phyloP scores from a whole-genome alignment of 2,329 filamentous ascomycete species.

The Colletotrichum caudatum region DNA sequence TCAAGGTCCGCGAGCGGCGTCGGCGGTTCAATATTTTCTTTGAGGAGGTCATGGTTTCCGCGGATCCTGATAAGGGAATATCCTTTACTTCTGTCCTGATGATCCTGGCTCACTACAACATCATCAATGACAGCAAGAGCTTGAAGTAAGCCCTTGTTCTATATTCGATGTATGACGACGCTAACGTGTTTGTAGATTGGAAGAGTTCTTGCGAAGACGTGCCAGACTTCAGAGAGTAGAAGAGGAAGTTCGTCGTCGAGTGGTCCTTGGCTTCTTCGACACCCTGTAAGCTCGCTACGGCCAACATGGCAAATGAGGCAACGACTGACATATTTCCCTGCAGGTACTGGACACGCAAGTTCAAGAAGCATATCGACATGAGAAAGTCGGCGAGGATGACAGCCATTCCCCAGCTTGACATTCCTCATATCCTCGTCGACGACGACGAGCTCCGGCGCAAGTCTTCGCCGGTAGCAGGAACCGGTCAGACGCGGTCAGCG shows the following conservation, averaged over 20 bases:
- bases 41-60: slow-evolving; percentile 94
- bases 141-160: slow-evolving; percentile 69
- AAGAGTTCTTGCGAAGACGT: slow-evolving; percentile 92
- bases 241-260: slow-evolving; percentile 89
- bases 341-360: slow-evolving; percentile 84
- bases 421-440: slow-evolving; percentile 92
- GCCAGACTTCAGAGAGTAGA: slow-evolving; percentile 93
- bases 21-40: slow-evolving; percentile 93
- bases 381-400: slow-evolving; percentile 83
- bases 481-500: slow-evolving; percentile 47
- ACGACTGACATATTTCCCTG: slow-evolving; percentile 20
- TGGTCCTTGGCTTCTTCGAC: slow-evolving; percentile 95
- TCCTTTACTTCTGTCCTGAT: slow-evolving; percentile 93
- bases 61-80: slow-evolving; percentile 89
- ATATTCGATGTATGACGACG: too few species aligned
- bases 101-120: slow-evolving; percentile 97
- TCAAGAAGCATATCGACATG: slow-evolving; percentile 79
- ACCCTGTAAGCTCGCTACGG: slow-evolving; percentile 71
- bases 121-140: slow-evolving; percentile 98
- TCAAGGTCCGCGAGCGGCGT: slow-evolving; percentile 79
- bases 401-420: slow-evolving; percentile 80
- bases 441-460: slow-evolving; percentile 62
- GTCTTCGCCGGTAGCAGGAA: slow-evolving; percentile 43
- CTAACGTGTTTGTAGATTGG: slow-evolving; percentile 68
- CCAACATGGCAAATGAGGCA: slow-evolving; percentile 39